A percentile compares a stretch with the other conserved stretches of the same genome.
phyloP scores from a whole-genome alignment of 2,329 filamentous ascomycete species.

The Cercospora sesami region DNA sequence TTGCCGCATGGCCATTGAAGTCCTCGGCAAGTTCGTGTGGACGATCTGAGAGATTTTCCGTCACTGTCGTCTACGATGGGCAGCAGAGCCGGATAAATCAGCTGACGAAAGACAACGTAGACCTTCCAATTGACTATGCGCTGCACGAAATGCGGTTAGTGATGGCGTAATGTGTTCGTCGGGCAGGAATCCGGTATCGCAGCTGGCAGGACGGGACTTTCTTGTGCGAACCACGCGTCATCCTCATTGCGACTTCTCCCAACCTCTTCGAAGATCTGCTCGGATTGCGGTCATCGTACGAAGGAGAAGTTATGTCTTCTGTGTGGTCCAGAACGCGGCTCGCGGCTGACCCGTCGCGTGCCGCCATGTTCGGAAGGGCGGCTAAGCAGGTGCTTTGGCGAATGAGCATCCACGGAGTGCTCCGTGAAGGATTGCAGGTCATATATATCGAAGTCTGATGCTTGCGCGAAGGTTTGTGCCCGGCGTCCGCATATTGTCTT shows the following conservation, averaged over 20 bases:
- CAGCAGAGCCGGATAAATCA: neutral
- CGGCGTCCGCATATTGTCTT: neutral
- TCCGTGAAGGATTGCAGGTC: neutral
- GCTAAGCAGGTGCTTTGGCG: neutral
- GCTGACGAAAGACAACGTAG: neutral
- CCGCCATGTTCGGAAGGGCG: neutral
- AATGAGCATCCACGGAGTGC: neutral
- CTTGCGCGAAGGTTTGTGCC: neutral
- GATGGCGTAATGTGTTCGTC: neutral
- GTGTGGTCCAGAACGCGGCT: neutral
- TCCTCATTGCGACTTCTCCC: neutral
- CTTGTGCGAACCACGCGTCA: neutral
- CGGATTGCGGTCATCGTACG: neutral
- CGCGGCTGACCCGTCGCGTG: neutral
- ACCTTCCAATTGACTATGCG: neutral
- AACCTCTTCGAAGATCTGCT: neutral
- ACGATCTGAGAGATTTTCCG: neutral
- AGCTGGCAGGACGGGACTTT: neutral
- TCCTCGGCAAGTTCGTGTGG: neutral
- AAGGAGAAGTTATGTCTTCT: neutral
- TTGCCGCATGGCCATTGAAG: neutral
- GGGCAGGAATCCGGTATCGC: neutral
- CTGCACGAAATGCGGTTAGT: neutral
- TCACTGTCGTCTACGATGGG: neutral
- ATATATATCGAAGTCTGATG: neutral